phyloP scores from a whole-genome alignment of 495 filamentous ascomycete genomes.

The Penicillium cosmopolitanum region DNA sequence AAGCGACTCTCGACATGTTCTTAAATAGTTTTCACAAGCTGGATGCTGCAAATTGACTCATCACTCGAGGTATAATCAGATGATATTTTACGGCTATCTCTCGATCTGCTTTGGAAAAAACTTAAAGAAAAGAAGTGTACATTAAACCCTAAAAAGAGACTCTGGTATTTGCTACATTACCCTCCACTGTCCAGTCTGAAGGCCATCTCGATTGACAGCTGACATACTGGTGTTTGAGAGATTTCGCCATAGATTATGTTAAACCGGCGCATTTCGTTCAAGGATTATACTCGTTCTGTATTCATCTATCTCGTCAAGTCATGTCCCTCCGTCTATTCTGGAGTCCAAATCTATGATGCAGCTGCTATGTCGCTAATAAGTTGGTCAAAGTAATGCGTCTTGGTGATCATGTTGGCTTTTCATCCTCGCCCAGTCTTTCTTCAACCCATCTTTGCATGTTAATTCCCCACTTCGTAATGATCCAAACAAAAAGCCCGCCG shows the following conservation, averaged over 20 bases:
- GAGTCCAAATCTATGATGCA: conserved; percentile 10
- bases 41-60: not conserved
- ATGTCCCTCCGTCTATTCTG: conserved; percentile 5
- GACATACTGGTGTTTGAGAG: too few relatives aligned
- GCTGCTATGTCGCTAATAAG: not conserved
- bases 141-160: too few relatives aligned
- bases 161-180: too few relatives aligned
- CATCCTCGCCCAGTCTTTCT: conserved; percentile 29
- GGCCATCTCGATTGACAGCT: too few relatives aligned
- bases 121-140: too few relatives aligned
- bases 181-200: too few relatives aligned
- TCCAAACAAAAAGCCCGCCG: conserved; percentile 37
- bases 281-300: not conserved
- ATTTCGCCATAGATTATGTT: too few relatives aligned
- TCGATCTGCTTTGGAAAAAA: too few relatives aligned
- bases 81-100: too few relatives aligned
- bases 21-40: not conserved
- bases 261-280: too few relatives aligned
- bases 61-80: not conserved
- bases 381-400: not conserved
- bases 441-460: conserved; percentile 50
- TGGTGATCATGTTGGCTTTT: conserved; percentile 12
- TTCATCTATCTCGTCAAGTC: conserved; percentile 9
- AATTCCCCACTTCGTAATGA: conserved; percentile 43
- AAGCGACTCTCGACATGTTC: not conserved